These are phyloP conservation scores for Curvularia eragrostidis DNA, from an alignment of 2,329 filamentous ascomycete genomes.

Conservation along the genomic window DNA sequence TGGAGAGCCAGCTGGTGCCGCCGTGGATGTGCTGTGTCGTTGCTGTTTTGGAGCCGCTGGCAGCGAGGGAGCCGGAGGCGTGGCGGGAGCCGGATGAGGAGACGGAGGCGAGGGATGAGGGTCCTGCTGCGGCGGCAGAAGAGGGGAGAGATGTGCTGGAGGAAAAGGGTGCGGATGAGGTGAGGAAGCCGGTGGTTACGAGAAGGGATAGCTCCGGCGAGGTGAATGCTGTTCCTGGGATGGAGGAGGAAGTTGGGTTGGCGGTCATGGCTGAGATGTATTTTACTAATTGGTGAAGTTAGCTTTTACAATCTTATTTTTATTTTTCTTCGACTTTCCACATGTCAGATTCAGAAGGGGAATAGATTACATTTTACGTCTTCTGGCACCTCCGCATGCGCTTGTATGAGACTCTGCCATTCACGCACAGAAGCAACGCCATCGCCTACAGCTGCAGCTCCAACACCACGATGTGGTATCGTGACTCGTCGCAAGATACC, in stretches of 20 bases:
- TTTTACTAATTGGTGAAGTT: slow-evolving; percentile 41
- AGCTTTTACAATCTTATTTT: too few species aligned
- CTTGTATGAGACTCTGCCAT: slow-evolving; percentile 55
- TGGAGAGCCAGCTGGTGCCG: slow-evolving; percentile 54
- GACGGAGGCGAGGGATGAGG: slow-evolving; percentile 62
- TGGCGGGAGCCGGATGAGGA: slow-evolving; percentile 67
- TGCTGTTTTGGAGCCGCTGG: slow-evolving; percentile 72
- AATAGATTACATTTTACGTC: slow-evolving; percentile 47
- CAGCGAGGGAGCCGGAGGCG: slow-evolving; percentile 71
- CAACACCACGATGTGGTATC: slow-evolving; percentile 66
- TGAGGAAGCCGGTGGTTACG: slow-evolving; percentile 72
- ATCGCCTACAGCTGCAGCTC: slow-evolving; percentile 67
- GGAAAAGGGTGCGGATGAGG: slow-evolving; percentile 48
- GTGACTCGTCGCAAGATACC: slow-evolving; percentile 68
- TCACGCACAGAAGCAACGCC: slow-evolving; percentile 63
- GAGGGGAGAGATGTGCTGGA: slow-evolving; percentile 41
- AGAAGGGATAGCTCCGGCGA: slow-evolving; percentile 62
- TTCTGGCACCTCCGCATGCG: slow-evolving; percentile 30
- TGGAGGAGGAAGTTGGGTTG: slow-evolving; percentile 57
- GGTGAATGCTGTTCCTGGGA: slow-evolving; percentile 53
- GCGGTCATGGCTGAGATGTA: slow-evolving; percentile 61
- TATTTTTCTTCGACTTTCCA: too few species aligned
- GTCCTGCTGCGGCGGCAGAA: slow-evolving; percentile 53
- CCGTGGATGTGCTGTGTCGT: slow-evolving; percentile 71
- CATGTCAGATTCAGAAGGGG: too few species aligned